Base-by-base conservation (phyloP, 371 early-diverging fungal species). In the Lichtheimia ramosa region DNA sequence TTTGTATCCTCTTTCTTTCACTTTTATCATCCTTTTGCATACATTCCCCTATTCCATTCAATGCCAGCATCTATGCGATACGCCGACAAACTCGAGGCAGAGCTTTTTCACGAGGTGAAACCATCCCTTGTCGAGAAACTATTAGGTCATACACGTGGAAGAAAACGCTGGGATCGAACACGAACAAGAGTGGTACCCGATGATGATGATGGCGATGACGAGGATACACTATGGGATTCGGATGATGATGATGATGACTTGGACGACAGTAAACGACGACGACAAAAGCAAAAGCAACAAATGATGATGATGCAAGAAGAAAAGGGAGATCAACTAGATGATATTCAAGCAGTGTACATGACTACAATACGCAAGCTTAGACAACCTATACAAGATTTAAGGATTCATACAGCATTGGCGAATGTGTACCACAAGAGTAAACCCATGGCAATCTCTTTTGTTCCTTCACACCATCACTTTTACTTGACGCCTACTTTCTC, bases 1-100 rank as follows among this genome's bases (percentile, higher is more conserved):
- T 61, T 54, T 42, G n/a, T 42, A 51, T 51, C 51, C 6, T 51
- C 21, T 43, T 56, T 41, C 46, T 53, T 42, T 54, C 41, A n/a
- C 41, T 59, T 28, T 51, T 20, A 28, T 34, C 25, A n/a, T 48
- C 23, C 3, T 59, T 27, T n/a, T 59, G 34, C 34, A 34, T 34
- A 34, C 34, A 34, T 34, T 34, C 34, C 34, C 34, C 34, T 34
- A 34, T 34, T 34, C 34, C 34, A 34, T 34, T 34, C 34, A 34
- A 34, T 34, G 34, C 34, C 34, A 34, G 34, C 34, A 34, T 34
- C 34, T 10, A 34, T 34, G 34, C 34, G 34, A 34, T 34, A 34
- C 34, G 34, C 34, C 34, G 34, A 34, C 10, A 34, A 34, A 34
- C 34, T 34, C 34, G 34, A 34, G 34, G 34, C 34, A 34, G 34